Evolutionary conservation across 768 basidiomycete species (phyloP), one percentile per base, ranked within the genome.

Genomic region (Rhodosporidiobolus sp.): DNA sequence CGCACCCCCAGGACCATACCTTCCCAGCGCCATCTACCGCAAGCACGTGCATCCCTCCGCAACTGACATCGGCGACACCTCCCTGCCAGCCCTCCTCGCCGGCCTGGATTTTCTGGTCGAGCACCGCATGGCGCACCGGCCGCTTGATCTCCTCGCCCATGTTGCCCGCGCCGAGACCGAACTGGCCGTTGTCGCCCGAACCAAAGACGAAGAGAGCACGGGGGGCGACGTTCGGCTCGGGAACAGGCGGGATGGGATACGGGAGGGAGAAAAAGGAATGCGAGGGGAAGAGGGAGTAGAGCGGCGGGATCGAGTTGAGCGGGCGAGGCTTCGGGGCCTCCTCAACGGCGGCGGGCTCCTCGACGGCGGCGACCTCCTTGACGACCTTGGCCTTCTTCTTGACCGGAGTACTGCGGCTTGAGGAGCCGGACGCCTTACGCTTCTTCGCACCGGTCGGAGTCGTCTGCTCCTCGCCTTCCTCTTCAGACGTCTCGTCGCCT

Each of bases 21-120:
- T 88, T 88, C 77, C 95, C 95, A 73, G 87, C 87, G 79, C 93
- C 90, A 79, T 96, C 94, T 45, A 96, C 84, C 78, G 92, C 89
- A 56, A 97, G 83, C 4, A 89, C 89, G 81, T 97, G 94, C 80
- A 97, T 85, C 32, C 95, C 95, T 65, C 94, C 94, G 43, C 87
- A 89, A 56, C 86, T 87, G 60, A 94, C 82, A 17, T 85, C 84
- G 80, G 94, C 92, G 49, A 96, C 83, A n/a, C 94, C 94, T 59
- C 77, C 74, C 46, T 67, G 68, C 52, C 80, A 81, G 5, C 91
- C 92, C 72, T 93, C 88, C 24, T 83, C 84, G 17, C 88, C 90
- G 53, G 88, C 84, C 68, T 86, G 83, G 22, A 92, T 90, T 80
- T 89, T 86, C 78, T 88, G 83, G 76, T 92, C 88, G 32, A 91